Base-by-base conservation (phyloP, 169 alveolate species). In the Eimeria necatrix region DNA sequence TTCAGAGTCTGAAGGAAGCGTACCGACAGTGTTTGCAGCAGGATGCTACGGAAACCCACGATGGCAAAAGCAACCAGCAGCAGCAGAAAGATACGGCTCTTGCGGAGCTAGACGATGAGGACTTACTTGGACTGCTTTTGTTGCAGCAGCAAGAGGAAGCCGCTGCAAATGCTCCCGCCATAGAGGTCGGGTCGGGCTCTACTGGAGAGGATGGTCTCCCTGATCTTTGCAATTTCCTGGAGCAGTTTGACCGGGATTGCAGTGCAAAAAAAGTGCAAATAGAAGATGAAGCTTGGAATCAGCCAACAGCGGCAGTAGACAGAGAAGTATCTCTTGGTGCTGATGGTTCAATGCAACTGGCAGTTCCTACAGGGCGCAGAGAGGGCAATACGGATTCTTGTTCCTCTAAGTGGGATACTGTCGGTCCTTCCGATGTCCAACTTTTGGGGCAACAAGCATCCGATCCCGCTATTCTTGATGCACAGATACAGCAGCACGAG, bases 401-500 rank as follows among this genome's bases (percentile, higher is more conserved):
- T 24, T 0, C 32, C 53, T 10, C 70, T 4, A 48, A 49, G 12
- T 51, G 89, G 70, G 73, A 80, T 24, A 48, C 64, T 46, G 51
- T 53, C 20, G 89, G 51, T n/a, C n/a, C 64, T 7, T 22, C 89
- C 26, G 89, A 80, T 32, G 89, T 22, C 7, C 52, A 32, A 18
- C 18, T 80, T 48, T 10, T 80, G 89, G 46, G 53, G 9, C 70
- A 41, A 22, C 71, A 80, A 41, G 89, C 73, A n/a, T 20, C 70
- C 26, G 89, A 80, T 6, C 73, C 73, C 14, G 71, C 89, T 24
- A 68, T 48, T 22, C 70, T 80, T n/a, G 89, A 80, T 52, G 89
- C 89, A 68, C 89, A 80, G 49, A 80, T 80, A 22, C 89, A 80
- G 89, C 89, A 80, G 70, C 89, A 80, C 70, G 89, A 80, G 89